Conservation (phyloP, 2,329 filamentous ascomycete species). For the Aureobasidium subglaciale region DNA sequence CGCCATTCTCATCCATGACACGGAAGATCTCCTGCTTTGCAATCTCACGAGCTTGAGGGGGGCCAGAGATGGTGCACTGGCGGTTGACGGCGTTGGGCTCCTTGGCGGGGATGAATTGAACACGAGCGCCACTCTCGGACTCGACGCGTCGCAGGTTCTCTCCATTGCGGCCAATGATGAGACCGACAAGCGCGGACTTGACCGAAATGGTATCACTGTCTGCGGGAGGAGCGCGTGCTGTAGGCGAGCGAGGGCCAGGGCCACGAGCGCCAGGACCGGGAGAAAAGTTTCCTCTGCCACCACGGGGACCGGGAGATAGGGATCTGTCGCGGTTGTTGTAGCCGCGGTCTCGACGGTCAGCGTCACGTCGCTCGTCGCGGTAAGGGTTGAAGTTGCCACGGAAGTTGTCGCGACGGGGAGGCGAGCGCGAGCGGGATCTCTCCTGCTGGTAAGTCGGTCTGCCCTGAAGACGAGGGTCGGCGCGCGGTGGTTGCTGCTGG, state of each 20-base stretch:
- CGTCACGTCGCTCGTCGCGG: constrained; percentile 73
- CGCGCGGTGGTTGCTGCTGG: constrained; percentile 28
- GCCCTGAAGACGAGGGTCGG: constrained; percentile 43
- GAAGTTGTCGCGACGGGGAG: constrained; percentile 60
- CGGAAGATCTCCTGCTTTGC: constrained; percentile 78
- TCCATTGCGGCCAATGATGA: constrained; percentile 85
- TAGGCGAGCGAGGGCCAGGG: constrained; percentile 27
- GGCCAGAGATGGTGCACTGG: constrained; percentile 79
- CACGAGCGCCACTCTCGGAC: constrained; percentile 70
- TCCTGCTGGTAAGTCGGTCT: constrained; percentile 54
- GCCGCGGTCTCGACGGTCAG: constrained; percentile 47
- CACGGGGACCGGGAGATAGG: constrained; percentile 57
- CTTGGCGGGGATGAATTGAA: constrained; percentile 77
- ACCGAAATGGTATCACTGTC: constrained; percentile 81
- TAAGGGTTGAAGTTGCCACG: constrained; percentile 75
- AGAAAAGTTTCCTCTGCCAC: constrained; percentile 26
- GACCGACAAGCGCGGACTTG: constrained; percentile 76
- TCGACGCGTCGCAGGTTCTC: constrained; percentile 85
- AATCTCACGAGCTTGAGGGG: constrained; percentile 61
- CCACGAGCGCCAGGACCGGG: constrained; percentile 19
- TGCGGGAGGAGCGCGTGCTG: constrained; percentile 48
- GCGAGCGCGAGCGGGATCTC: constrained; percentile 64
- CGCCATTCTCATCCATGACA: constrained; percentile 78
- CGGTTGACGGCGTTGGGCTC: constrained; percentile 65
- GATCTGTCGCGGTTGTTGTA: constrained; percentile 66